Percentiles rank a stretch among this genome's conserved stretches.
These are phyloP conservation scores for Xylaria sp. DNA, from an alignment of 2,329 filamentous ascomycete species.

Conservation along the genomic window DNA sequence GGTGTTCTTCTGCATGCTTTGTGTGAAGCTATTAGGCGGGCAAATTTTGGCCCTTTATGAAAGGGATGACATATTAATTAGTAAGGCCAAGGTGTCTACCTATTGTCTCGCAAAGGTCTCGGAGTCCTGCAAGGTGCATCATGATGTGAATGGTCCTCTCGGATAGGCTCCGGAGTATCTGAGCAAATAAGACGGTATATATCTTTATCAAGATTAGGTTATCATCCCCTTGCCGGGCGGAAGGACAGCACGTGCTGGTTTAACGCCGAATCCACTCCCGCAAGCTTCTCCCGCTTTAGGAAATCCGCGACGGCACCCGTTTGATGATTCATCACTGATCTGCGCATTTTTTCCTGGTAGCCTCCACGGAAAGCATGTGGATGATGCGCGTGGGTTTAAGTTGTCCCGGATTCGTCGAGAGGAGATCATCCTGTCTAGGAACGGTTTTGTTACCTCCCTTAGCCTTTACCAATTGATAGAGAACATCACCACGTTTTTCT, in stretches of 20 bases:
- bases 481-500: background rate
- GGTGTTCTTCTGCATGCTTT: background rate
- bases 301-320: background rate
- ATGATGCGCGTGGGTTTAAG: background rate
- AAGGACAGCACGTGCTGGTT: slow-evolving; percentile 1
- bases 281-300: background rate
- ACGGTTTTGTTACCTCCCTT: background rate
- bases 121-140: too few relatives aligned
- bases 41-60: background rate
- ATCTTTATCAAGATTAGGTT: background rate
- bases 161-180: background rate
- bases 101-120: background rate
- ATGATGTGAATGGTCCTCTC: background rate
- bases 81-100: background rate
- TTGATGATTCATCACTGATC: slow-evolving; percentile 15
- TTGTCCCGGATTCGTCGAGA: background rate
- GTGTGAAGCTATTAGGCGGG: background rate
- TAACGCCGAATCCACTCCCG: slow-evolving; percentile 10
- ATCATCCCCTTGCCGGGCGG: background rate
- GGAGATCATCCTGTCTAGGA: background rate
- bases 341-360: background rate
- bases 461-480: slow-evolving; percentile 1
- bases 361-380: background rate
- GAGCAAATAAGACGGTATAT: background rate
- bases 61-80: background rate